Base-by-base conservation (phyloP, 306 rosid species). In the Pterocarpus macrocarpus region DNA sequence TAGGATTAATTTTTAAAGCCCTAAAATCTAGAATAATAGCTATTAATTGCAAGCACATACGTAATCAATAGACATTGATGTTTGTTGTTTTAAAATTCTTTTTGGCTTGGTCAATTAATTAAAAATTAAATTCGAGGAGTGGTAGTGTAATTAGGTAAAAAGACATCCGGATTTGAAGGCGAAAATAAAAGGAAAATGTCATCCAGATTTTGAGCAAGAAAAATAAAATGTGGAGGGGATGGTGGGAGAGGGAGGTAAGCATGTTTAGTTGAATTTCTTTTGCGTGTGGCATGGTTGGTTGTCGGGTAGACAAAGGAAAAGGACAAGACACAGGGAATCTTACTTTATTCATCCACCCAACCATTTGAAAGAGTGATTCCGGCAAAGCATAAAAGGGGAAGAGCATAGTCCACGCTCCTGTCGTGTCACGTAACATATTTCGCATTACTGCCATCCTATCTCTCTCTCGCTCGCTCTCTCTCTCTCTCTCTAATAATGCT, bases 311-410 rank as follows among this genome's bases (percentile, higher is more conserved):
- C 86, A 61, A 3, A 34, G 84, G 85, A 90, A 90, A 91, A 81
- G 10, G 71, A 91, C 93, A 90, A 92, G 87, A 90, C 97, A 89
- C 55, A 8, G 0, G 86, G 98, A 92, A 91, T 94, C 94, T 90
- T 71, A 34, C 56, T 82, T 88, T 88, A 79, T 79, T 85, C 75
- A 43, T n/a, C 64, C 64, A 68, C 83, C 91, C 80, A 83, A 75
- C 78, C 73, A 81, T 74, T 67, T 68, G 44, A 14, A 49, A 47
- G 17, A 53, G 22, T 47, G 50, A 75, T 65, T 71, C 74, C 63
- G 13, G 49, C 47, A 44, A 32, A 16, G 7, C 41, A 64, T 7
- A 44, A 39, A 52, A 53, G 5, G 30, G 17, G 5, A 55, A 78
- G 32, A 79, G n/a, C 8, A 55, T 65, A 57, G 57, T 69, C 78